Percentiles rank a stretch among this genome's conserved stretches.
phyloP scores from a whole-genome alignment of 805 yeast genomes.

The Candida nitratophila region DNA sequence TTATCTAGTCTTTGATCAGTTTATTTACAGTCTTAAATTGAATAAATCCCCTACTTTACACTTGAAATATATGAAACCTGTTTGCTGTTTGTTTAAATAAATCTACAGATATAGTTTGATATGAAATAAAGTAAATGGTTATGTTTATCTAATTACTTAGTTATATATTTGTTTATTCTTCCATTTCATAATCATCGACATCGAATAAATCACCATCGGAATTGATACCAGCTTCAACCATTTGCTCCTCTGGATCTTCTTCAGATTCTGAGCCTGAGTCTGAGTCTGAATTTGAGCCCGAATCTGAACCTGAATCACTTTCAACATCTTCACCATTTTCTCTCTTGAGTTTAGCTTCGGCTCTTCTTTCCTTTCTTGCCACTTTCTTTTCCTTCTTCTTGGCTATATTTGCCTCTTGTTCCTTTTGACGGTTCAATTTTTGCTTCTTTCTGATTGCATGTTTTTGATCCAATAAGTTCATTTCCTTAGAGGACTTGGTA shows the following conservation, averaged over 20 bases:
- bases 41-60: no score
- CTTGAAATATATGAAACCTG: no score
- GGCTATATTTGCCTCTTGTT: constrained; percentile 72
- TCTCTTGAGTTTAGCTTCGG: constrained; percentile 27
- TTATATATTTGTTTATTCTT: background rate
- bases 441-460: constrained; percentile 57
- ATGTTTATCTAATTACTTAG: no score
- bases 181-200: constrained; percentile 12
- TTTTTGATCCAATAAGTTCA: constrained; percentile 51
- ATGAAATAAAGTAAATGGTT: no score
- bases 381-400: constrained; percentile 68
- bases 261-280: constrained; percentile 17
- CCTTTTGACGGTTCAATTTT: constrained; percentile 65
- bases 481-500: constrained; percentile 56
- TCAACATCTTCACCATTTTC: constrained; percentile 28
- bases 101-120: no score
- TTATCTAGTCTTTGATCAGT: background rate
- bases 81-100: no score
- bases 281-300: constrained; percentile 18
- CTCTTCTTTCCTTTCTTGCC: constrained; percentile 63
- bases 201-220: constrained; percentile 19
- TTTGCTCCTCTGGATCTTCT: constrained; percentile 11
- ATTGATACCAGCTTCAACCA: constrained; percentile 7
- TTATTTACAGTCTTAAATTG: no score
- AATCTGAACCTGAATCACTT: constrained; percentile 18